Conservation (phyloP, 2,329 filamentous ascomycete species). For the Calonectria montana region DNA sequence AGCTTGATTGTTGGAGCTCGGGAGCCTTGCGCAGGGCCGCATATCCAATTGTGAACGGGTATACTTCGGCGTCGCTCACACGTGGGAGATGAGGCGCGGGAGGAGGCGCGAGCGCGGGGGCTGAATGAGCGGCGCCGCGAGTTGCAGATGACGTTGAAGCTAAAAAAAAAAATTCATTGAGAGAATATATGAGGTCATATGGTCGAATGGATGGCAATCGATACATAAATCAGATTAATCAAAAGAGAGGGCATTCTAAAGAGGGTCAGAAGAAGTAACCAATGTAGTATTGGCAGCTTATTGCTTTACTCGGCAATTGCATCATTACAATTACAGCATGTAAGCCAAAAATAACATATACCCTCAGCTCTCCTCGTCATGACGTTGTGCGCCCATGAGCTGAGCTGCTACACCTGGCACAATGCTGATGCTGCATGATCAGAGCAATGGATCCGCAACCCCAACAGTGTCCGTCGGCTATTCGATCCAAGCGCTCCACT, state of each 20-base stretch:
- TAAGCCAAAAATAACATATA: no score
- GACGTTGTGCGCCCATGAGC: neutral
- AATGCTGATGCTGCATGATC: neutral
- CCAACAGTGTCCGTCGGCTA: conserved; percentile 31
- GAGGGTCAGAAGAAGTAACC: neutral
- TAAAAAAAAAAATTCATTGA: neutral
- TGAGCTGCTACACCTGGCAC: neutral
- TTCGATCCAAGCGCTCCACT: conserved; percentile 36
- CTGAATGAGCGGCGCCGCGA: neutral
- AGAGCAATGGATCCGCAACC: neutral
- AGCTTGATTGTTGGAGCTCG: conserved; percentile 10
- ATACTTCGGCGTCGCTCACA: conserved; percentile 14
- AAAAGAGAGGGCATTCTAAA: neutral
- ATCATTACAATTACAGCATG: neutral
- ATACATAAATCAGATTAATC: neutral
- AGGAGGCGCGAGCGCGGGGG: conserved; percentile 3
- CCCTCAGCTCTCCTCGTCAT: neutral
- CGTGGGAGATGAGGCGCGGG: conserved; percentile 8
- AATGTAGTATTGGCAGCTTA: neutral
- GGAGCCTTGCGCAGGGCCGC: neutral
- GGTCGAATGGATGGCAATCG: neutral
- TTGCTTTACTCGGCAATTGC: neutral
- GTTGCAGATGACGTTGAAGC: conserved; percentile 4
- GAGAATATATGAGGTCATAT: neutral
- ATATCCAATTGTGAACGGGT: conserved; percentile 11